Evolutionary conservation across 2,329 filamentous ascomycete genomes (phyloP).

Genomic region (Lithohypha guttulata): DNA sequence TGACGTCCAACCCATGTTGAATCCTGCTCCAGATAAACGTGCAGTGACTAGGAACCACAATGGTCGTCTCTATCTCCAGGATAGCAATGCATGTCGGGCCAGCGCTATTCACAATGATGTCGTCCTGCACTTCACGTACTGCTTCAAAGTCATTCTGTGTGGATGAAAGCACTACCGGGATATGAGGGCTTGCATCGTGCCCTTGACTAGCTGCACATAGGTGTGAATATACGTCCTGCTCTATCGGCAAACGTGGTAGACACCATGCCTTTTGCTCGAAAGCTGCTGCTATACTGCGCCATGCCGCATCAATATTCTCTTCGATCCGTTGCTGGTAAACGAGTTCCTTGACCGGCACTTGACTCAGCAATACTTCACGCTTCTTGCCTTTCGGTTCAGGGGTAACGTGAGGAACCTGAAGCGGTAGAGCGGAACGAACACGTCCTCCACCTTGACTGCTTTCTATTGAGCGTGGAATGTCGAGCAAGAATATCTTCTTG

Average conservation of each 20-base stretch:
- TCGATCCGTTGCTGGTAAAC: slow-evolving; percentile 23
- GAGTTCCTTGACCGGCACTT: slow-evolving; percentile 27
- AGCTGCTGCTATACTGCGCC: slow-evolving; percentile 25
- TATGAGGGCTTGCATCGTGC: not conserved
- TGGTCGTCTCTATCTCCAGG: slow-evolving; percentile 24
- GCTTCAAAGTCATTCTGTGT: slow-evolving; percentile 4
- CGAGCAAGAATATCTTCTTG: slow-evolving; percentile 40
- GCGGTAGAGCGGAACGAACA: slow-evolving; percentile 38
- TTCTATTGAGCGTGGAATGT: slow-evolving; percentile 49
- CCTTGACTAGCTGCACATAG: not conserved
- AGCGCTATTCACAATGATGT: slow-evolving; percentile 4
- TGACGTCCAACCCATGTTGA: slow-evolving; percentile 9
- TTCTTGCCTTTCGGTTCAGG: slow-evolving; percentile 43
- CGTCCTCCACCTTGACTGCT: slow-evolving; percentile 35
- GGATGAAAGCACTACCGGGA: slow-evolving; percentile 7
- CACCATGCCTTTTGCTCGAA: slow-evolving; percentile 10
- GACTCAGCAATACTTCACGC: slow-evolving; percentile 30
- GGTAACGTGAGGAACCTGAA: slow-evolving; percentile 37
- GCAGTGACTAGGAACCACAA: slow-evolving; percentile 40
- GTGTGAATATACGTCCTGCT: not conserved
- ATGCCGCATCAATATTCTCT: slow-evolving; percentile 29
- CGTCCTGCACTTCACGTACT: slow-evolving; percentile 21
- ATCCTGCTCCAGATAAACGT: slow-evolving; percentile 39
- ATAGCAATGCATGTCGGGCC: slow-evolving; percentile 1
- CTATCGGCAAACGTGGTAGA: slow-evolving; percentile 5